Evolutionary conservation across 2,329 filamentous ascomycete genomes (phyloP), one percentile per base, ranked within the genome.

Genomic region (Aspergillus pseudotamarii): DNA sequence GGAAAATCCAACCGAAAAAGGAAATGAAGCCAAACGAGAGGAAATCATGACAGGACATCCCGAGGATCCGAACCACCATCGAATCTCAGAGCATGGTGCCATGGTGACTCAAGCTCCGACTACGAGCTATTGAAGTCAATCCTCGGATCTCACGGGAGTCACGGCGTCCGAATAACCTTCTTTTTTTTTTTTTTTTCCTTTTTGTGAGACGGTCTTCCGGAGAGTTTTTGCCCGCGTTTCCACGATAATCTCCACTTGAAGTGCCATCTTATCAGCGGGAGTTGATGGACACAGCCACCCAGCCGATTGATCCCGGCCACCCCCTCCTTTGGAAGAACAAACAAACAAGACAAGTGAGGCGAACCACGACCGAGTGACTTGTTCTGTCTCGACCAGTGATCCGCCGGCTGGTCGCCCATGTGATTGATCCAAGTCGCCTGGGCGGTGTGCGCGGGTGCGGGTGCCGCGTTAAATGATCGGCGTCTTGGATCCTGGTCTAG

Each of bases 371-470:
- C 34, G 8, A 53, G 16, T 11, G 30, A 28, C 50, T 53, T 53
- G 14, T 26, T 26, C 50, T 34, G 30, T n/a, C 30, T 41, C 21
- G 26, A 45, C 51, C 51, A 38, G 51, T 55, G 32, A 55, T 55
- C 32, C 51, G 30, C 51, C 51, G 50, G 58, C 32, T 55, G 59
- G 57, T 61, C 59, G 43, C 53, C 57, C 60, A 61, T 58, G 60
- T 58, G 60, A 61, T 58, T 41, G 16, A 61, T 61, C 53, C 26
- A 30, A 28, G 56, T 30, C 23, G n/a, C 12, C 38, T 19, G 59
- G 59, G 59, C 59, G 59, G 59, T 61, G 59, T 57, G 59, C 21
- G 16, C 50, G 59, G 50, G 51, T 34, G 36, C 23, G 10, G 51
- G 51, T 46, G 58, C 58, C 46, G 50, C 58, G 30, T 32, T 38